phyloP scores from a whole-genome alignment of 1,284 basidiomycete genomes.

The Mycena citricolor region DNA sequence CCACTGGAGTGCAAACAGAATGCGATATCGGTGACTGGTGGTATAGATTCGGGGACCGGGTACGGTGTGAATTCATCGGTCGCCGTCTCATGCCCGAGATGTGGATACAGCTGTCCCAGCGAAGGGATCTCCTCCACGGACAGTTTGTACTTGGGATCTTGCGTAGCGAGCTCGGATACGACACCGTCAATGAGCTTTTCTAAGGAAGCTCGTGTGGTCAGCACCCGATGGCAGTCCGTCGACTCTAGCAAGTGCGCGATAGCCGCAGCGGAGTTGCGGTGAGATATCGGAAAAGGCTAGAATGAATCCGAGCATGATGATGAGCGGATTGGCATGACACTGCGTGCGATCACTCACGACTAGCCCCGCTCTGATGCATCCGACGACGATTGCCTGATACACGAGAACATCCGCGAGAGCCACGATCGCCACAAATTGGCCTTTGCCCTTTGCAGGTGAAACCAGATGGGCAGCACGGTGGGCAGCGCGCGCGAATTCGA shows the following conservation, averaged over 20 bases:
- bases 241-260: conserved; percentile 26
- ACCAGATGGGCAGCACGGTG: conserved; percentile 27
- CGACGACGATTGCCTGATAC: conserved; percentile 26
- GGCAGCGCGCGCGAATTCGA: conserved; percentile 29
- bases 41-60: conserved; percentile 19
- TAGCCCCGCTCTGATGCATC: conserved; percentile 26
- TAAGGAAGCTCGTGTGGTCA: conserved; percentile 32
- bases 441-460: conserved; percentile 22
- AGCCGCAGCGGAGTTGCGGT: conserved; percentile 26
- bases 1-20: conserved; percentile 30
- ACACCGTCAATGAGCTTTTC: conserved; percentile 28
- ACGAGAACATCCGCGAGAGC: conserved; percentile 25
- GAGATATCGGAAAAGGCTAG: conserved; percentile 31
- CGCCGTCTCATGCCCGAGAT: conserved; percentile 28
- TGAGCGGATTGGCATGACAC: too few relatives aligned
- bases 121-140: conserved; percentile 33
- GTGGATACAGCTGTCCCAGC: conserved; percentile 31
- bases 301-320: neutral
- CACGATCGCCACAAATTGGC: conserved; percentile 24
- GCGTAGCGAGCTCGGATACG: neutral
- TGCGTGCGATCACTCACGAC: conserved; percentile 20
- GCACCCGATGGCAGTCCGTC: conserved; percentile 30
- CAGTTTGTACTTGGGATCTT: conserved; percentile 22
- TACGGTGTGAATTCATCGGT: conserved; percentile 28
- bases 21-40: conserved; percentile 17